Evolutionary conservation across 768 basidiomycete genomes (phyloP).

Genomic region (Russula compacta): DNA sequence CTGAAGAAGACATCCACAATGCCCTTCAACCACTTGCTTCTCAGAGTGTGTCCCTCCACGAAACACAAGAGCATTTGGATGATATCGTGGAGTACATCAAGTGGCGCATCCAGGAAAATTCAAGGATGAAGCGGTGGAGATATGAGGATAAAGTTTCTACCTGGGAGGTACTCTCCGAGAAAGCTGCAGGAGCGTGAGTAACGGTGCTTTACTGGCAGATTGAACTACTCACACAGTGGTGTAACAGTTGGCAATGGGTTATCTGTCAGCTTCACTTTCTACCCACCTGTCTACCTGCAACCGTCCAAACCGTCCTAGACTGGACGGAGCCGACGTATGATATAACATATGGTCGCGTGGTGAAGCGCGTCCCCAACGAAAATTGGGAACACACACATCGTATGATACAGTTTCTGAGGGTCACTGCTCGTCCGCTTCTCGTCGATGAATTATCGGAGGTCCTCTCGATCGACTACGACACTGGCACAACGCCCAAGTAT

Average conservation of each 20-base stretch:
- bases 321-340: conserved; percentile 17
- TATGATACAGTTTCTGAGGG: conserved; percentile 21
- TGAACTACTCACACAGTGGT: background rate
- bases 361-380: conserved; percentile 19
- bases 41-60: conserved; percentile 1
- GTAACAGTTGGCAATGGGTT: conserved; percentile 23
- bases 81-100: conserved; percentile 6
- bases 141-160: conserved; percentile 3
- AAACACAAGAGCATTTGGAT: background rate
- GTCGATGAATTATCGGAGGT: conserved; percentile 22
- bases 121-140: conserved; percentile 20
- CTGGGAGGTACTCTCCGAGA: conserved; percentile 8
- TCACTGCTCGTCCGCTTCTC: conserved; percentile 14
- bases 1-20: background rate
- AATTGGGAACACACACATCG: conserved; percentile 15
- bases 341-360: conserved; percentile 21
- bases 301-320: conserved; percentile 17
- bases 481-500: conserved; percentile 10
- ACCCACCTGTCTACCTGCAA: conserved; percentile 6
- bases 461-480: conserved; percentile 20
- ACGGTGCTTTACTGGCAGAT: background rate
- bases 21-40: conserved; percentile 4
- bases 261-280: conserved; percentile 21
- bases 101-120: conserved; percentile 13
- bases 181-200: conserved; percentile 10